A percentile compares a stretch with the other conserved stretches of the same genome.
These are phyloP conservation scores for Malassezia japonica DNA, from an alignment of 1,284 basidiomycete species.

Conservation along the genomic window DNA sequence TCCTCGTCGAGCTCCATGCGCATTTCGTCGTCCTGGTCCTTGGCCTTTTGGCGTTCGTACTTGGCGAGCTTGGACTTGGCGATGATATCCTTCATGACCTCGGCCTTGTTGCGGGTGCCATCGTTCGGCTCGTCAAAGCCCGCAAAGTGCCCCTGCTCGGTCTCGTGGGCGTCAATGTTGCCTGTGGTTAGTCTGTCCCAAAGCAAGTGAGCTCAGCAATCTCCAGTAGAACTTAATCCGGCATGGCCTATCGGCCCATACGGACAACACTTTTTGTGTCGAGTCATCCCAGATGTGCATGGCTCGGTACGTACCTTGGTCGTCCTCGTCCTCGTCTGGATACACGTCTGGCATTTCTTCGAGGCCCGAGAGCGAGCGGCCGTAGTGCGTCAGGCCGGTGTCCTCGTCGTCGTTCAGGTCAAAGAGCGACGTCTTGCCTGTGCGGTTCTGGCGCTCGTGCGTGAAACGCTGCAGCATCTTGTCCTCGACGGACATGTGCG, in stretches of 20 bases:
- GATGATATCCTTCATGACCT: conserved; percentile 96
- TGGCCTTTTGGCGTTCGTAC: conserved; percentile 76
- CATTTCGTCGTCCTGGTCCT: conserved; percentile 73
- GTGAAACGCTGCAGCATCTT: conserved; percentile 96
- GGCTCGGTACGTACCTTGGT: conserved; percentile 21
- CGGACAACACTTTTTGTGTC: not conserved
- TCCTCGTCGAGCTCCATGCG: conserved; percentile 81
- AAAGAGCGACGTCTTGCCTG: conserved; percentile 69
- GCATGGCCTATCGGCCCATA: conserved; percentile 15
- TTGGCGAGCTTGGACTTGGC: conserved; percentile 77
- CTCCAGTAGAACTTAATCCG: conserved; percentile 46
- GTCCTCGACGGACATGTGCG: conserved; percentile 81
- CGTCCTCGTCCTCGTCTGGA: conserved; percentile 28
- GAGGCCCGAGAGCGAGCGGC: conserved; percentile 68
- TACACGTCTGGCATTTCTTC: conserved; percentile 73
- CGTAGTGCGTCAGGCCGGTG: conserved; percentile 70
- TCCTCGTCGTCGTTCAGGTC: conserved; percentile 67
- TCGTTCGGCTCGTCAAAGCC: conserved; percentile 64
- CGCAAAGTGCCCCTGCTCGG: conserved; percentile 60
- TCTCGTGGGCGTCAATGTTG: conserved; percentile 18
- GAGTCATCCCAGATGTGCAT: conserved; percentile 6
- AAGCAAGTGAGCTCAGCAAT: conserved; percentile 33
- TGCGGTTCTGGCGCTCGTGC: conserved; percentile 54
- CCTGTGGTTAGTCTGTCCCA: conserved; percentile 10
- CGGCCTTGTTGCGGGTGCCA: conserved; percentile 62